Evolutionary conservation across 495 filamentous ascomycete species (phyloP).

Genomic region (Penicillium diatomitis): DNA sequence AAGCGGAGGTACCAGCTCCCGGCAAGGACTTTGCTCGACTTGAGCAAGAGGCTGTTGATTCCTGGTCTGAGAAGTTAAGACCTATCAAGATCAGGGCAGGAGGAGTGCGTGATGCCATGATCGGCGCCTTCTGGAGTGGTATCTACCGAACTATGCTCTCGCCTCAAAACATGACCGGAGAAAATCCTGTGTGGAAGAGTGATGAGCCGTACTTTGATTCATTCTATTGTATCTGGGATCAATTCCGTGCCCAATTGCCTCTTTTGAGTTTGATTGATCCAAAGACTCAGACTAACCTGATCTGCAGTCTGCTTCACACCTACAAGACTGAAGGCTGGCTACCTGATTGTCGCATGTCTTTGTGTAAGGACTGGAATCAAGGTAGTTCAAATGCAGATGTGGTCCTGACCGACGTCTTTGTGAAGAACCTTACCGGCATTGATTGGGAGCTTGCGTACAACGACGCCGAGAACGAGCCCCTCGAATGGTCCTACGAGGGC

Average conservation of each 20-base stretch:
- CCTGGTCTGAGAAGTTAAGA: slow-evolving; percentile 56
- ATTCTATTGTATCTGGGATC: slow-evolving; percentile 71
- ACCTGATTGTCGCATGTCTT: slow-evolving; percentile 58
- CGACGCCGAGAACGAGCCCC: slow-evolving; percentile 69
- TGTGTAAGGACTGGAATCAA: slow-evolving; percentile 66
- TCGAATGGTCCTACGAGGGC: slow-evolving; percentile 62
- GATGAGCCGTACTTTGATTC: slow-evolving; percentile 71
- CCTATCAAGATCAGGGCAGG: slow-evolving; percentile 47
- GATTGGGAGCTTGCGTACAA: slow-evolving; percentile 65
- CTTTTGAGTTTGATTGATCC: slow-evolving; percentile 65
- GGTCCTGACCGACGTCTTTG: slow-evolving; percentile 56
- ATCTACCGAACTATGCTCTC: slow-evolving; percentile 66
- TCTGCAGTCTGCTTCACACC: slow-evolving; percentile 62
- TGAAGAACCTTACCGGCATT: slow-evolving; percentile 57
- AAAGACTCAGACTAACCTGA: slow-evolving; percentile 50
- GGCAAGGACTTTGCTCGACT: slow-evolving; percentile 43
- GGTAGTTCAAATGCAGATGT: slow-evolving; percentile 73
- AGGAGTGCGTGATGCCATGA: slow-evolving; percentile 40
- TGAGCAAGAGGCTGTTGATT: slow-evolving; percentile 37
- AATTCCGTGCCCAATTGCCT: slow-evolving; percentile 60
- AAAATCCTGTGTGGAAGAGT: slow-evolving; percentile 65
- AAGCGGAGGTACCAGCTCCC: slow-evolving; percentile 57
- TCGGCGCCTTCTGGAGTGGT: slow-evolving; percentile 61
- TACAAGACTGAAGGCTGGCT: slow-evolving; percentile 63
- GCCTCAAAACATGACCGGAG: slow-evolving; percentile 69